A percentile compares a stretch with the other conserved stretches of the same genome.
Evolutionary conservation across 116 monocot genomes (phyloP).

Genomic region (Dioscorea cayenensis): DNA sequence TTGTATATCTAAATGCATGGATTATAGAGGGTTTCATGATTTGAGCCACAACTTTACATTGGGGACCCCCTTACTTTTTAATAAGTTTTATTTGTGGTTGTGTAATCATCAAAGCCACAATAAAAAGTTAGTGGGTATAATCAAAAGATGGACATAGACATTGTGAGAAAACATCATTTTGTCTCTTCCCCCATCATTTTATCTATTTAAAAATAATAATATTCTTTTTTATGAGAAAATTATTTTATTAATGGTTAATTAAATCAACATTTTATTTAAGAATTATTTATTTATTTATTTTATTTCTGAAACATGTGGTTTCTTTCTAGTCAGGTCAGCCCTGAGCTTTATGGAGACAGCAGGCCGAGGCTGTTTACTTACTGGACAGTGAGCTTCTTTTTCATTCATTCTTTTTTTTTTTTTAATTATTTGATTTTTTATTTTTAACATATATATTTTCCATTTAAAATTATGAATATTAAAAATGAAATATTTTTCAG

Average conservation of each 20-base stretch:
- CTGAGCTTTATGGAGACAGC: slow-evolving; percentile 99
- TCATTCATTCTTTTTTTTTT: too few relatives aligned
- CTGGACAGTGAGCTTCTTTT: slow-evolving; percentile 60
- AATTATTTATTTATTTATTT: too few relatives aligned
- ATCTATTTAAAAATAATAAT: too few relatives aligned
- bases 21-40: not conserved
- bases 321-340: slow-evolving; percentile 99
- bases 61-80: not conserved
- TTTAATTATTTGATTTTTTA: too few relatives aligned
- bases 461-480: too few relatives aligned
- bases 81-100: not conserved
- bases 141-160: too few relatives aligned
- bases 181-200: too few relatives aligned
- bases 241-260: too few relatives aligned
- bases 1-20: not conserved
- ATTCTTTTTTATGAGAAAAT: too few relatives aligned
- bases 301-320: slow-evolving; percentile 61
- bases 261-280: too few relatives aligned
- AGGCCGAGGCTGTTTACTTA: slow-evolving; percentile 96
- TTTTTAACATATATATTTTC: too few relatives aligned
- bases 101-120: not conserved
- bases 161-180: too few relatives aligned
- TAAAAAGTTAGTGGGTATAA: not conserved
- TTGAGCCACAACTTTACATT: not conserved
- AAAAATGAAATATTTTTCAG: slow-evolving; percentile 23